Evolutionary conservation across 345 rosid genomes (phyloP), one percentile per base, ranked within the genome.

Genomic region (Populus simonii): DNA sequence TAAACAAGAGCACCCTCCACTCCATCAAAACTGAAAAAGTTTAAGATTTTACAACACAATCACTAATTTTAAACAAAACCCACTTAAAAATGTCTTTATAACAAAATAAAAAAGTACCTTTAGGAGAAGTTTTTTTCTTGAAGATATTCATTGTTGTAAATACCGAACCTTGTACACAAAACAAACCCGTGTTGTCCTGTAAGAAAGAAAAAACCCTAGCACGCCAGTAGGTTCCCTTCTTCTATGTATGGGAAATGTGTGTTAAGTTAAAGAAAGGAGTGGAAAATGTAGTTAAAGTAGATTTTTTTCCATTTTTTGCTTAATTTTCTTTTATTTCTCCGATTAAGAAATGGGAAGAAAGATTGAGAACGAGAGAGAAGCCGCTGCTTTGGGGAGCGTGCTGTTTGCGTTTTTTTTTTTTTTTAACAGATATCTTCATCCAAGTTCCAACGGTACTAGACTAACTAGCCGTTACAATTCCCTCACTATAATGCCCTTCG

Each of bases 111-210:
- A 20, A 22, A 31, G 75, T 61, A 92, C 98, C 97, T 89, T 92
- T 94, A 57, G 98, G 93, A 55, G 94, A 86, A 68, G 92, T 90
- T 80, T 94, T 92, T 87, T 92, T 92, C 89, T 74, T 92, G 92
- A 94, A 94, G 79, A 94, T 83, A 86, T 86, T 91, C 90, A 92
- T 84, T 74, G 86, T 70, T 35, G 29, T n/a, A 68, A 68, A 16
- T 31, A 7, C 20, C 10, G 69, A 17, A 59, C 6, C 65, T 23
- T 4, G 65, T n/a, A 59, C 29, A 59, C 16, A 0, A 16, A 15
- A 39, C 31, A 6, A 15, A 6, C 43, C 11, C 72, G 1, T 6
- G 6, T 5, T 38, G 2, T 18, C 47, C n/a, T 20, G 23, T 27
- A 53, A 53, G 1, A 31, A 27, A 23, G 12, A n/a, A n/a, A 53